Base-by-base conservation (phyloP, 768 basidiomycete genomes). In the Hydnomerulius pinastri region DNA sequence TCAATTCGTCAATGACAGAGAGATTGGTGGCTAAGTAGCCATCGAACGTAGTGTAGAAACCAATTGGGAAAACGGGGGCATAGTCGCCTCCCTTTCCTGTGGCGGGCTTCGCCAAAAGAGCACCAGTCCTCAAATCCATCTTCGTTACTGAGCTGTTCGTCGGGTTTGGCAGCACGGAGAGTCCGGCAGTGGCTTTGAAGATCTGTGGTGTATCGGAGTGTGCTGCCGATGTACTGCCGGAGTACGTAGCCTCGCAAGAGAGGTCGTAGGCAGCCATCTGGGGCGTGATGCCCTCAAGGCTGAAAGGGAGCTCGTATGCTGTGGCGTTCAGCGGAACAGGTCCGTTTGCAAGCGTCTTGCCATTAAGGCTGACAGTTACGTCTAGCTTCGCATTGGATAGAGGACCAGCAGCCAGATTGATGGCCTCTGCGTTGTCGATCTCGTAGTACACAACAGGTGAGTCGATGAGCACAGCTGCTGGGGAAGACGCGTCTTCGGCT, bases 81-180 rank as follows among this genome's bases (percentile, higher is more conserved):
- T 77, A 84, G 6, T 67, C 54, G 10, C 79, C 77, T 8, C 72
- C 73, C 37, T 68, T 62, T n/a, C 82, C 81, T 38, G 73, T 73
- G 0, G 78, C 74, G 7, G 78, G 79, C 39, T 75, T 67, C 2
- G 79, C 82, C 32, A 82, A 59, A 33, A 85, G 51, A 1, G 77
- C 80, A 3, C 83, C 83, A 4, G 81, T 84, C 28, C 81, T 73
- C 42, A 78, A 65, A 60, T 83, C 82, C 75, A 83, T 79, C 58
- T 83, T 85, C 0, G 82, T 82, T n/a, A 81, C 82, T 2, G 78
- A 77, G 12, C 78, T 76, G 48, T 79, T 78, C 1, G 64, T 70
- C 0, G 75, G 79, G 23, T 72, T 62, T 4, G 82, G 81, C 28
- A 84, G 66, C 46, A 77, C 77, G 1, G 75, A 75, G 42, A 87